These are phyloP conservation scores for Apophysomyces elegans DNA, from an alignment of 371 early-diverging fungal species.

Conservation along the genomic window DNA sequence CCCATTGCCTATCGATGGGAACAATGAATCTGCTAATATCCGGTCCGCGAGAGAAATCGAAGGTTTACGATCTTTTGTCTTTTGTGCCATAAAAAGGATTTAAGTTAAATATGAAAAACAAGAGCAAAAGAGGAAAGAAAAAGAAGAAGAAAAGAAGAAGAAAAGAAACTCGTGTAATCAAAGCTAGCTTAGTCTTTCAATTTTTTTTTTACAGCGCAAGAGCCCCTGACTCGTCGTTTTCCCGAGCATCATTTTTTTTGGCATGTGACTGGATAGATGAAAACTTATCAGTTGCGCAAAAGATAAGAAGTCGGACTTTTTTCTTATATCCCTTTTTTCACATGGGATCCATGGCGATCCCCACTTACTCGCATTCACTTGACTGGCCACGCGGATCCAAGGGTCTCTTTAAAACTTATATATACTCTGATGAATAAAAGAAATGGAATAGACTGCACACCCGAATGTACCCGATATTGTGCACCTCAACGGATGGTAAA, in stretches of 20 bases:
- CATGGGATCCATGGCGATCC: conserved; percentile 10
- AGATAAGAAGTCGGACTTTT: conserved; percentile 14
- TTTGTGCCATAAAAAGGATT: background rate
- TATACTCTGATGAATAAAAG: background rate
- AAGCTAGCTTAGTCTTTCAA: background rate
- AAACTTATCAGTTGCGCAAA: conserved; percentile 19
- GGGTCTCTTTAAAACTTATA: background rate
- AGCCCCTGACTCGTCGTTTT: conserved; percentile 1
- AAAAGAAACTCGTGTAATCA: background rate
- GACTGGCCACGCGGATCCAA: conserved; percentile 2
- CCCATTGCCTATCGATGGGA: background rate
- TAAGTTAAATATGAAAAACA: too few relatives aligned
- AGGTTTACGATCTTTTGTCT: background rate
- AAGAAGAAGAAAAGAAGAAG: background rate
- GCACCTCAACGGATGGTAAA: background rate
- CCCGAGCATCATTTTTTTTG: conserved; percentile 5
- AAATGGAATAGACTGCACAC: background rate
- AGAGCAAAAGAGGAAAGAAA: too few relatives aligned
- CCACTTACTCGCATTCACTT: background rate
- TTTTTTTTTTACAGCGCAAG: conserved; percentile 1
- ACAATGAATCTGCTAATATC: conserved; percentile 1
- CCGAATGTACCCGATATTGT: conserved; percentile 3
- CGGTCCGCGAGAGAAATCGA: background rate
- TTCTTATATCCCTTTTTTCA: background rate
- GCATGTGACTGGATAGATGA: conserved; percentile 6